Evolutionary conservation across 1,284 basidiomycete genomes (phyloP), one percentile per base, ranked within the genome.

Genomic region (Ceraceosorus guamensis): DNA sequence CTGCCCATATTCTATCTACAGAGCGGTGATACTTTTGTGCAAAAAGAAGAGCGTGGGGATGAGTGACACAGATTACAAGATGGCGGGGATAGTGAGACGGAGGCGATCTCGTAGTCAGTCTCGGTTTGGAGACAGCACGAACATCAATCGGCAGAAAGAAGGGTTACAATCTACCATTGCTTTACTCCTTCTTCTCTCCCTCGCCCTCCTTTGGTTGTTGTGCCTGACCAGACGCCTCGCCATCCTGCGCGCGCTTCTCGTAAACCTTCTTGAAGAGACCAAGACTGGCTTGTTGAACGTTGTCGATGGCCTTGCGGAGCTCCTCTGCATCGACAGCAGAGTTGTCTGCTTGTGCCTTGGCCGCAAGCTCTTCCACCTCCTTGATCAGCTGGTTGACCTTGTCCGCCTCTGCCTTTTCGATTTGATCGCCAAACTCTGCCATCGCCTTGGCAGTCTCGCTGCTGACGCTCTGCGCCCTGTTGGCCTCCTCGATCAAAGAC

Each of bases 241-340:
- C 81, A 79, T 87, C 85, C 53, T 84, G 85, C 68, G 84, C 84
- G 63, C 87, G 85, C 83, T 90, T 89, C 83, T 95, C 90, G 79
- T 96, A 95, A 32, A 92, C 87, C 85, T 93, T 95, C 81, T 95
- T 89, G 91, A 97, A 98, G 65, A 98, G 87, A 68, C 89, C 89
- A 49, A 98, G 84, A 34, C 89, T 93, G 45, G 92, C 91, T 77
- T 90, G 87, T 77, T 98, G 92, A n/a, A 91, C 91, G 80, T 91
- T 89, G 78, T 84, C 85, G 74, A 96, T 88, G 83, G 91, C 92
- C 78, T 87, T 86, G 75, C 89, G 87, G 81, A 98, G 92, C 64
- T 82, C 78, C 58, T 96, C 91, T 47, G 90, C 85, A 59, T 85
- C 88, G 73, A 95, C 79, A 35, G 83, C 83, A 13, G 83, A 82